A percentile compares a stretch with the other conserved stretches of the same genome.
phyloP scores from a whole-genome alignment of 2,329 filamentous ascomycete species.

The Aspergillus niger region DNA sequence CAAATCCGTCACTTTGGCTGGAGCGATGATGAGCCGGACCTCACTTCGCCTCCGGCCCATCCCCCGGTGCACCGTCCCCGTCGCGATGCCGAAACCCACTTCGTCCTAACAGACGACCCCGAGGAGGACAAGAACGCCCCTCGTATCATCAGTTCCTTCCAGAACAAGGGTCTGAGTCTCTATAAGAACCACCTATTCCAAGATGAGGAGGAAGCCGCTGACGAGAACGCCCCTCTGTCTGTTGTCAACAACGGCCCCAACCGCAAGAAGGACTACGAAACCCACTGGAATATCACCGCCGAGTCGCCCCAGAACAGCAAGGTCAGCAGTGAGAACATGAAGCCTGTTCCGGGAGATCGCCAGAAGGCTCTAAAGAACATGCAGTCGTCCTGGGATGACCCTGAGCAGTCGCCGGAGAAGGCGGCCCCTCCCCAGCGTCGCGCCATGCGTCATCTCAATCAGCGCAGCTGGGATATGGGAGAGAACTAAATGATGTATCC shows the following conservation, averaged over 20 bases:
- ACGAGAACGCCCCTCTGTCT: conserved; percentile 53
- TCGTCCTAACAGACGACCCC: conserved; percentile 79
- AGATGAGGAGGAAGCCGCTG: conserved; percentile 52
- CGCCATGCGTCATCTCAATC: conserved; percentile 31
- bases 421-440: conserved; percentile 30
- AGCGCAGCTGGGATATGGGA: conserved; percentile 47
- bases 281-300: conserved; percentile 77
- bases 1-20: conserved; percentile 75
- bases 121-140: conserved; percentile 53
- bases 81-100: conserved; percentile 78
- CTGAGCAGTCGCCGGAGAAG: conserved; percentile 41
- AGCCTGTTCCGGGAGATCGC: conserved; percentile 58
- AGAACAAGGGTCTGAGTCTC: conserved; percentile 69
- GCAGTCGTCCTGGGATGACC: conserved; percentile 59
- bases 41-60: conserved; percentile 47
- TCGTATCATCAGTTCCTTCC: conserved; percentile 50
- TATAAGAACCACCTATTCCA: conserved; percentile 77
- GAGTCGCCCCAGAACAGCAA: conserved; percentile 39
- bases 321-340: conserved; percentile 44
- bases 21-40: conserved; percentile 65
- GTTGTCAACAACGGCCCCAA: conserved; percentile 73
- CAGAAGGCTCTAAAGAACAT: conserved; percentile 73
- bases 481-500: conserved; percentile 25
- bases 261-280: conserved; percentile 73
- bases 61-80: conserved; percentile 67